phyloP scores from a whole-genome alignment of 495 filamentous ascomycete genomes.

The Aspergillus nanangensis region DNA sequence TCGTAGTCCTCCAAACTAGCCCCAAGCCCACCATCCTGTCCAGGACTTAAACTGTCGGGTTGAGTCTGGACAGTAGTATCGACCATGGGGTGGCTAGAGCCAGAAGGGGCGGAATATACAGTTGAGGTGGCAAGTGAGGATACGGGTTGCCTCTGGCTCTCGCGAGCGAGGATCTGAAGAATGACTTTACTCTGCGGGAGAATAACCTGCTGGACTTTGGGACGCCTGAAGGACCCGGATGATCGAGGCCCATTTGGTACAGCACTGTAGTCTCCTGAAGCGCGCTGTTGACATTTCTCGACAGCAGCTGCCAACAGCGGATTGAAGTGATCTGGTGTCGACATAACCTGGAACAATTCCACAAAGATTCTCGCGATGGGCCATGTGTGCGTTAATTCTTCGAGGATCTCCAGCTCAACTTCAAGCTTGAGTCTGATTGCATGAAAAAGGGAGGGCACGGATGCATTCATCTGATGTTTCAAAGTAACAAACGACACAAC shows the following conservation, averaged over 20 bases:
- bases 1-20: neutral
- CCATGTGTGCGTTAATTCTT: conserved; percentile 5
- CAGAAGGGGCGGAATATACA: no score
- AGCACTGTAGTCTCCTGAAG: neutral
- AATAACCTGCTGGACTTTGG: conserved; percentile 8
- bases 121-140: neutral
- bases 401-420: conserved; percentile 3
- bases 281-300: conserved; percentile 1
- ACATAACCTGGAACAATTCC: conserved; percentile 6
- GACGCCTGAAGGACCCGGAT: neutral
- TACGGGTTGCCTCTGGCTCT: neutral
- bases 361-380: conserved; percentile 5
- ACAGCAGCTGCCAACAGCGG: conserved; percentile 3
- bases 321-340: conserved; percentile 1
- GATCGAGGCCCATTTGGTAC: neutral
- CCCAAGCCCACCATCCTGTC: neutral
- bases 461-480: conserved; percentile 2
- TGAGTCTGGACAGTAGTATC: no score
- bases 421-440: conserved; percentile 5
- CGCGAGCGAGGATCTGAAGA: conserved; percentile 6
- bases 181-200: conserved; percentile 9
- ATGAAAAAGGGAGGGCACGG: conserved; percentile 7
- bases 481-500: conserved; percentile 9
- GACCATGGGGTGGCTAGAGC: no score
- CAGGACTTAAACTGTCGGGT: no score